Evolutionary conservation across 2,329 filamentous ascomycete species (phyloP).

Genomic region (Ophiostoma triangulosporum): DNA sequence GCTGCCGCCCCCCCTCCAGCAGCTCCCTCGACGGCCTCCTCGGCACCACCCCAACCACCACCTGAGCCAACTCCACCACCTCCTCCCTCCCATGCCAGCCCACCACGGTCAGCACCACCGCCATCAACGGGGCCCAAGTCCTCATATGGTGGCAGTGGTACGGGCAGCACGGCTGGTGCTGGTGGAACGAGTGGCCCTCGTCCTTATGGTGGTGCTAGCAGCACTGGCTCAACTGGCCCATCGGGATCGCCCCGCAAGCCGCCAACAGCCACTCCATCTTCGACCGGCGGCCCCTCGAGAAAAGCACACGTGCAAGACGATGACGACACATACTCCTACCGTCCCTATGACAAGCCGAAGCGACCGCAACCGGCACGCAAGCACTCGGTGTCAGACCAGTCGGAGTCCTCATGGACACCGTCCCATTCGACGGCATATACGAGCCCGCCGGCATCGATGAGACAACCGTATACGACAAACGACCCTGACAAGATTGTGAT

Average conservation of each 20-base stretch:
- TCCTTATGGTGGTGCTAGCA: background rate
- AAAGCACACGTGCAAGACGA: constrained; percentile 23
- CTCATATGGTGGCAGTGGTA: background rate
- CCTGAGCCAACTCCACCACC: too few relatives aligned
- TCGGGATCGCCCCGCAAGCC: constrained; percentile 21
- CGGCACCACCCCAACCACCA: too few relatives aligned
- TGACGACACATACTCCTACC: constrained; percentile 57
- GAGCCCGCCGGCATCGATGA: constrained; percentile 65
- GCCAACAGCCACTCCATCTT: constrained; percentile 34
- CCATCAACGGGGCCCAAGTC: constrained; percentile 1
- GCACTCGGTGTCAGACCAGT: constrained; percentile 57
- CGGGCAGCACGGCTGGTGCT: background rate
- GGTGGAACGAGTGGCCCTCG: background rate
- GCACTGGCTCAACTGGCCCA: background rate
- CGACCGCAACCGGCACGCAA: constrained; percentile 34
- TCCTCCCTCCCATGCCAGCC: constrained; percentile 16
- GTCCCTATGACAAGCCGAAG: constrained; percentile 61
- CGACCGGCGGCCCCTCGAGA: constrained; percentile 37
- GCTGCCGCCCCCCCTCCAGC: constrained; percentile 15
- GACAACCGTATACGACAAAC: constrained; percentile 69
- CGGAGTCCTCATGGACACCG: constrained; percentile 75
- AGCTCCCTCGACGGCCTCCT: constrained; percentile 11
- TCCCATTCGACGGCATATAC: constrained; percentile 75
- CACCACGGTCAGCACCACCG: constrained; percentile 17
- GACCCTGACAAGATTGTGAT: constrained; percentile 96